Conservation (phyloP, 805 yeast genomes). For the Ogataea nitratoaversa region DNA sequence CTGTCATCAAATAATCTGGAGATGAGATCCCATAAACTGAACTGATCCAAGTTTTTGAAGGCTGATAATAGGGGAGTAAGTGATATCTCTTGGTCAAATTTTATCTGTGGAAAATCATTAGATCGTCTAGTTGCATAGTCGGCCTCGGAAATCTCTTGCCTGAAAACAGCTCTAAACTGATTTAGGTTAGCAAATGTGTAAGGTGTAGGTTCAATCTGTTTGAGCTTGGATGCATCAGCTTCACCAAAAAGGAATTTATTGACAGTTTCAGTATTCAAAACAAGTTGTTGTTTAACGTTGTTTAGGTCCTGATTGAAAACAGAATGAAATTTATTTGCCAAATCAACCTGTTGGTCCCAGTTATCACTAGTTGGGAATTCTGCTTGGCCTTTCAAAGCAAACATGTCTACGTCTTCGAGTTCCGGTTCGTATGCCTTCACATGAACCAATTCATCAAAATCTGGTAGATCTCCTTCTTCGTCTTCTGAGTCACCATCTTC, state of each 20-base stretch:
- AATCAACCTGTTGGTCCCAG: constrained; percentile 61
- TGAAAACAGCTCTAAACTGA: constrained; percentile 9
- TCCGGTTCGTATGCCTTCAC: constrained; percentile 74
- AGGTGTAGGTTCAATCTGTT: constrained; percentile 6
- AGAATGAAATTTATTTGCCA: constrained; percentile 45
- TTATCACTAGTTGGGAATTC: constrained; percentile 47
- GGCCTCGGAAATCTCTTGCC: constrained; percentile 10
- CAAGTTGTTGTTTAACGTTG: constrained; percentile 8
- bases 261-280: constrained; percentile 17
- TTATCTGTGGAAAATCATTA: constrained; percentile 36
- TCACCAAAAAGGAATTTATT: constrained; percentile 18
- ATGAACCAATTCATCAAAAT: constrained; percentile 39
- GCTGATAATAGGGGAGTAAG: constrained; percentile 27
- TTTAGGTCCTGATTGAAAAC: constrained; percentile 27
- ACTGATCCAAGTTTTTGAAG: constrained; percentile 19
- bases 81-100: constrained; percentile 25
- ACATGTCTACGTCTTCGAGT: constrained; percentile 42
- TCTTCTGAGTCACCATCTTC: constrained; percentile 4
- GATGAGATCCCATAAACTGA: constrained; percentile 49
- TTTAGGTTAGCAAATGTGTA: constrained; percentile 5
- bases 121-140: constrained; percentile 6
- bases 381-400: constrained; percentile 36
- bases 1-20: constrained; percentile 56
- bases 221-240: constrained; percentile 10
- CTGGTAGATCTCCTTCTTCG: constrained; percentile 1